Evolutionary conservation across 768 basidiomycete species (phyloP).

Genomic region (Suillus alpinus): DNA sequence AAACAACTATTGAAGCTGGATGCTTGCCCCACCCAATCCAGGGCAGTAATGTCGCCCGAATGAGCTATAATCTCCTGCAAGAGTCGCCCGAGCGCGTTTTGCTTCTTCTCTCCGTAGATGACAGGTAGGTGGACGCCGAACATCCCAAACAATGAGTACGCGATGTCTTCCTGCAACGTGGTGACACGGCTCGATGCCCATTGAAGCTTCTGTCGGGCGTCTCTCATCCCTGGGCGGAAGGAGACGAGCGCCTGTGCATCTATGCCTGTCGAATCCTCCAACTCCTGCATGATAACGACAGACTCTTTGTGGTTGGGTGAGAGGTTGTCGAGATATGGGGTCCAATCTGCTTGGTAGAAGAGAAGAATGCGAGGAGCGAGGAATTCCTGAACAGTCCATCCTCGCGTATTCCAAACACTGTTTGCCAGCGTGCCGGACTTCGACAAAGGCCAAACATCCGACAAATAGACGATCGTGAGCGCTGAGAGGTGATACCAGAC

Average conservation of each 20-base stretch:
- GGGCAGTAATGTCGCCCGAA: neutral
- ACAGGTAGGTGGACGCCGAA: constrained; percentile 7
- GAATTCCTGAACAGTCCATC: too few species aligned
- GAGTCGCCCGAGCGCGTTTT: neutral
- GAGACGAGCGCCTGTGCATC: constrained; percentile 18
- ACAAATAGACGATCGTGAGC: too few species aligned
- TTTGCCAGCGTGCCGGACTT: too few species aligned
- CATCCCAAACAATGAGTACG: constrained; percentile 19
- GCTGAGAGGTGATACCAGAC: too few species aligned
- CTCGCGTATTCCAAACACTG: too few species aligned
- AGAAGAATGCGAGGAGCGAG: neutral
- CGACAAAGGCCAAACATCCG: too few species aligned
- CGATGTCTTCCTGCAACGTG: constrained; percentile 26
- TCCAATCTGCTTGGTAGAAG: neutral
- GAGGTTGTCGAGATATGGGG: too few species aligned
- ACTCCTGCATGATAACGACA: too few species aligned
- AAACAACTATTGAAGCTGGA: too few species aligned
- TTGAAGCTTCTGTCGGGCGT: constrained; percentile 20
- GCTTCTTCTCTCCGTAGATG: constrained; percentile 10
- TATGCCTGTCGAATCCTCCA: constrained; percentile 3
- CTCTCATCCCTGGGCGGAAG: constrained; percentile 19
- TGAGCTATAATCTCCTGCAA: neutral
- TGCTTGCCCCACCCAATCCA: too few species aligned
- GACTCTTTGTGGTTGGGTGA: too few species aligned
- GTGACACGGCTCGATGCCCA: constrained; percentile 28